Conservation (phyloP, 2,329 filamentous ascomycete species). For the Saccharata proteae region DNA sequence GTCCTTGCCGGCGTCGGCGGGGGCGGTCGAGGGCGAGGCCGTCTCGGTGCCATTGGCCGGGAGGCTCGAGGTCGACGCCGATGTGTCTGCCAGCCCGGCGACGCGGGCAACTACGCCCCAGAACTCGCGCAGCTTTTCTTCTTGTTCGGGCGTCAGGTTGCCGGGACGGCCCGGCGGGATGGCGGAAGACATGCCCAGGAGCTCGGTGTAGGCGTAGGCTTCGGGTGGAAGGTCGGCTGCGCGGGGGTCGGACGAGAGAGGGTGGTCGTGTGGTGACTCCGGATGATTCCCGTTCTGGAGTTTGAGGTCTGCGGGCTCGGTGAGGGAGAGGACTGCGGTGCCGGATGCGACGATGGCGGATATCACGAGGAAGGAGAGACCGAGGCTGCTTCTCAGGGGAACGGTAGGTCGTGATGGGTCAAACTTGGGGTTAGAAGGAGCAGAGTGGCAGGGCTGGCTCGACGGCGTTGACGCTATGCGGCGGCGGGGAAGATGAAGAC, state of each 20-base stretch:
- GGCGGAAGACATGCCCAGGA: constrained; percentile 4
- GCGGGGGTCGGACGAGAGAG: constrained; percentile 11
- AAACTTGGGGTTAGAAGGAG: no score
- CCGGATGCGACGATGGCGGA: constrained; percentile 21
- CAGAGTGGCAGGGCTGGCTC: no score
- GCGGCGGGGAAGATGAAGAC: no score
- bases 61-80: constrained; percentile 5
- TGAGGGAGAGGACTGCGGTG: constrained; percentile 16
- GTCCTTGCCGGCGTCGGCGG: constrained; percentile 37
- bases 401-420: no score
- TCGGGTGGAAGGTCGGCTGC: neutral
- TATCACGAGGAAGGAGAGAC: constrained; percentile 17
- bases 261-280: no score
- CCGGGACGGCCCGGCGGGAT: constrained; percentile 61
- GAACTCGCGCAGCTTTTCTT: constrained; percentile 75
- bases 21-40: no score
- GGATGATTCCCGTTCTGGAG: neutral
- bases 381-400: constrained; percentile 17
- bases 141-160: constrained; percentile 80
- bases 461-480: no score
- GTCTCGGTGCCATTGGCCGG: constrained; percentile 12
- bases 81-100: no score
- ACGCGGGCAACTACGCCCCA: constrained; percentile 59
- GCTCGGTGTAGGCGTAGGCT: neutral
- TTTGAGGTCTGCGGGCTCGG: constrained; percentile 4